Evolutionary conservation across 83 land plant genomes (phyloP).

Genomic region (Picea abies): DNA sequence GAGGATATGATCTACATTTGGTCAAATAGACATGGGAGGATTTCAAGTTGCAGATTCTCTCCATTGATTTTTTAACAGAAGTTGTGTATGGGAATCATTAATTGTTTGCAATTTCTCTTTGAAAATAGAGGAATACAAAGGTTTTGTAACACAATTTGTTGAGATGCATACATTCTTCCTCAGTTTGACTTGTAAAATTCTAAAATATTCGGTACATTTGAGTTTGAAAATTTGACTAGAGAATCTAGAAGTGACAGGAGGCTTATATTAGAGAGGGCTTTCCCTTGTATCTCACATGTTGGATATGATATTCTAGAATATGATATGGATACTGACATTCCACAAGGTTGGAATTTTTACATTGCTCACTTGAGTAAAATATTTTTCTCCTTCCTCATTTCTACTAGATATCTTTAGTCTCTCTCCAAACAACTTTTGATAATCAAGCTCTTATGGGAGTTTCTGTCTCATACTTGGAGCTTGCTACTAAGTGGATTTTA

Average conservation of each 20-base stretch:
- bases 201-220: neutral
- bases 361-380: constrained; percentile 61
- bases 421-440: constrained; percentile 29
- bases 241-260: neutral
- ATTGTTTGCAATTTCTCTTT: constrained; percentile 74
- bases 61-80: constrained; percentile 82
- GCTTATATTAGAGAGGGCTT: neutral
- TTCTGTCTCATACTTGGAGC: constrained; percentile 73
- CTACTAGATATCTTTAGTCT: constrained; percentile 51
- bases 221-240: neutral
- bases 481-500: constrained; percentile 79
- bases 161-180: constrained; percentile 83
- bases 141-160: constrained; percentile 76
- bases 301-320: neutral
- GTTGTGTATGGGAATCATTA: constrained; percentile 72
- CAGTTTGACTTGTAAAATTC: constrained; percentile 25
- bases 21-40: constrained; percentile 21
- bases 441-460: constrained; percentile 34
- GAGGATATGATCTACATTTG: neutral
- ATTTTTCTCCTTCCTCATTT: constrained; percentile 79
- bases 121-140: constrained; percentile 85
- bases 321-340: constrained; percentile 24
- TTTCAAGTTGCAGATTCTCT: constrained; percentile 79
- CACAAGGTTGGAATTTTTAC: constrained; percentile 60
- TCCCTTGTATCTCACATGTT: neutral